A percentile compares a stretch with the other conserved stretches of the same genome.
Conservation (phyloP, 345 rosid genomes). For the Cardamine chenopodiifolia region DNA sequence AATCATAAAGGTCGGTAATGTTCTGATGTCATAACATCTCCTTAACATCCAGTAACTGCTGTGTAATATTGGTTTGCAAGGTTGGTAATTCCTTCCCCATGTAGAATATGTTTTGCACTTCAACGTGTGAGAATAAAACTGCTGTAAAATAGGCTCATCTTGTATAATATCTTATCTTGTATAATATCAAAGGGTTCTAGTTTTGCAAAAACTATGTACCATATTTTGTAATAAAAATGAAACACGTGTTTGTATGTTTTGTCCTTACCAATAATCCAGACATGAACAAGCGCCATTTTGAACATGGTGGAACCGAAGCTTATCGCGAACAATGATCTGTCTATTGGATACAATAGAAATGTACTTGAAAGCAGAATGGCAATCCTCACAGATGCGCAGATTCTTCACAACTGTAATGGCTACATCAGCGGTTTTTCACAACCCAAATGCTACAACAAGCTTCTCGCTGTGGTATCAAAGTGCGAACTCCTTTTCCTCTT, state of each 20-base stretch:
- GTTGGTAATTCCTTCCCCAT: constrained; percentile 21
- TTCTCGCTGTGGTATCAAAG: constrained; percentile 84
- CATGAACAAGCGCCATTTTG: constrained; percentile 73
- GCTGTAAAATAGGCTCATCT: constrained; percentile 37
- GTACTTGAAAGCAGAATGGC: constrained; percentile 72
- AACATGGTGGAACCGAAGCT: constrained; percentile 77
- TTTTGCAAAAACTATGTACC: constrained; percentile 33
- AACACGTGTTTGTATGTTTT: constrained; percentile 21
- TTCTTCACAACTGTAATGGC: constrained; percentile 66
- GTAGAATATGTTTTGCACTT: constrained; percentile 34
- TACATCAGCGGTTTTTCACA: constrained; percentile 56
- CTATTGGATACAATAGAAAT: constrained; percentile 60
- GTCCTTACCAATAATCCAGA: constrained; percentile 65
- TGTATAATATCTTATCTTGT: constrained; percentile 27
- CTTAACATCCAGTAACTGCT: constrained; percentile 34
- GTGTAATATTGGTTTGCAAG: constrained; percentile 36
- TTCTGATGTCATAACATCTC: constrained; percentile 19
- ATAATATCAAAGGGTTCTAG: constrained; percentile 10
- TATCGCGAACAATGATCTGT: constrained; percentile 73
- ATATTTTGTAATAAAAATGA: constrained; percentile 28
- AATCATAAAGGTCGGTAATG: constrained; percentile 28
- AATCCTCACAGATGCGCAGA: constrained; percentile 79
- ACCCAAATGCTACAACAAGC: constrained; percentile 76
- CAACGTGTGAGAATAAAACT: constrained; percentile 38
- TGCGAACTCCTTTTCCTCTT: constrained; percentile 80